A percentile compares a stretch with the other conserved stretches of the same genome.
phyloP scores from a whole-genome alignment of 331 rosid species.

The Acacia pycnantha region DNA sequence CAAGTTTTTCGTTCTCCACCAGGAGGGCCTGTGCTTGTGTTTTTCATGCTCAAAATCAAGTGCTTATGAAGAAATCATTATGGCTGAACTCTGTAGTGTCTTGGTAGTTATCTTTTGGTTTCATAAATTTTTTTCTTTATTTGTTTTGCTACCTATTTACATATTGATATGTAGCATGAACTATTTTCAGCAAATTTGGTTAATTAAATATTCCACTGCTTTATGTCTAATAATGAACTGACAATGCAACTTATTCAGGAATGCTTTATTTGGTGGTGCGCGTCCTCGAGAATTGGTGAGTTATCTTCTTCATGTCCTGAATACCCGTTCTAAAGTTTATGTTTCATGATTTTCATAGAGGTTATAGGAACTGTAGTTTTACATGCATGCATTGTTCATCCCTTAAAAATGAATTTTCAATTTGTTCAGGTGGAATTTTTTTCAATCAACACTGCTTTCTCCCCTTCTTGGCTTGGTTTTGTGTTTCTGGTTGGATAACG shows the following conservation, averaged over 20 bases:
- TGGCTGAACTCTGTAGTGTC: neutral
- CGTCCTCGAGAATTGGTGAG: conserved; percentile 72
- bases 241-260: conserved; percentile 42
- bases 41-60: neutral
- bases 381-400: neutral
- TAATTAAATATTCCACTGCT: neutral
- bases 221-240: neutral
- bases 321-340: neutral
- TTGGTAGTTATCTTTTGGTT: neutral
- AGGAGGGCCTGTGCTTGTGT: neutral
- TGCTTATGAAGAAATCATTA: neutral
- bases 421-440: neutral
- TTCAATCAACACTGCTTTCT: neutral
- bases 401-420: neutral
- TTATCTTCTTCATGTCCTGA: neutral
- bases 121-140: neutral
- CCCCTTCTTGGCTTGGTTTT: neutral
- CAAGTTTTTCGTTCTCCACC: neutral
- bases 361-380: neutral
- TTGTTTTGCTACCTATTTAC: neutral
- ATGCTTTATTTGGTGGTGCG: conserved; percentile 63
- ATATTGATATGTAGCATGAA: neutral
- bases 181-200: neutral
- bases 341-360: neutral
- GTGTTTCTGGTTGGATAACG: conserved; percentile 8